Conservation (phyloP, 176 grass and related monocot species). For the Eremochloa ophiuroides region DNA sequence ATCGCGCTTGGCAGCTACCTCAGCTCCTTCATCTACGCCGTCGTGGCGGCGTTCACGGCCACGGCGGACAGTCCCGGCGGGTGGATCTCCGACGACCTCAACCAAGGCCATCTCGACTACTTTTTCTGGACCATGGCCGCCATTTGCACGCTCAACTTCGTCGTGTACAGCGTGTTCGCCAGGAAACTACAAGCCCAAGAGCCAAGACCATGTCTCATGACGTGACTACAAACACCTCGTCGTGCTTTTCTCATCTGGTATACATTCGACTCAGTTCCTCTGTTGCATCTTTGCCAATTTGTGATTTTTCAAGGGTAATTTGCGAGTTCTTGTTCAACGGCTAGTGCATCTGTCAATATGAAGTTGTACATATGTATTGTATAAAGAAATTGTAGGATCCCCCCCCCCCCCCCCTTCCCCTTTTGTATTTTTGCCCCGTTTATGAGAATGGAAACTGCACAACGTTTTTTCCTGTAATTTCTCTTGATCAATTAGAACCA, state of each 20-base stretch:
- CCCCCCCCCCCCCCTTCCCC: too few relatives aligned
- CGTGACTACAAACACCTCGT: not conserved
- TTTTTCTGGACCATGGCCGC: slow-evolving; percentile 61
- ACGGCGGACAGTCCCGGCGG: slow-evolving; percentile 39
- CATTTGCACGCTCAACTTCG: slow-evolving; percentile 60
- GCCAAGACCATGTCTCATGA: slow-evolving; percentile 48
- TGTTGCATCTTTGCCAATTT: slow-evolving; percentile 2
- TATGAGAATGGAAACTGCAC: too few relatives aligned
- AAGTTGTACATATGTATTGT: not conserved
- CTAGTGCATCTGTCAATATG: not conserved
- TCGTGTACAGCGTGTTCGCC: slow-evolving; percentile 51
- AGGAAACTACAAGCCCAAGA: slow-evolving; percentile 70
- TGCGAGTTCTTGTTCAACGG: not conserved
- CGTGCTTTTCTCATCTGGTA: not conserved
- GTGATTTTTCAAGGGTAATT: not conserved
- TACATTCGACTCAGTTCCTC: not conserved
- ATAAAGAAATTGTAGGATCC: too few relatives aligned
- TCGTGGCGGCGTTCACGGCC: slow-evolving; percentile 45
- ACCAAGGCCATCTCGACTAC: slow-evolving; percentile 77
- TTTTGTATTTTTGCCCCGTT: too few relatives aligned
- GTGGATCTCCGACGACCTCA: slow-evolving; percentile 82
- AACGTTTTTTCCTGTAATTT: too few relatives aligned
- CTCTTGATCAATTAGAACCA: too few relatives aligned
- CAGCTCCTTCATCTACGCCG: slow-evolving; percentile 63
- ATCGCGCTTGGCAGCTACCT: slow-evolving; percentile 70